Base-by-base conservation (phyloP, 352 stramenopile species). In the Phytopythium delawarense region DNA sequence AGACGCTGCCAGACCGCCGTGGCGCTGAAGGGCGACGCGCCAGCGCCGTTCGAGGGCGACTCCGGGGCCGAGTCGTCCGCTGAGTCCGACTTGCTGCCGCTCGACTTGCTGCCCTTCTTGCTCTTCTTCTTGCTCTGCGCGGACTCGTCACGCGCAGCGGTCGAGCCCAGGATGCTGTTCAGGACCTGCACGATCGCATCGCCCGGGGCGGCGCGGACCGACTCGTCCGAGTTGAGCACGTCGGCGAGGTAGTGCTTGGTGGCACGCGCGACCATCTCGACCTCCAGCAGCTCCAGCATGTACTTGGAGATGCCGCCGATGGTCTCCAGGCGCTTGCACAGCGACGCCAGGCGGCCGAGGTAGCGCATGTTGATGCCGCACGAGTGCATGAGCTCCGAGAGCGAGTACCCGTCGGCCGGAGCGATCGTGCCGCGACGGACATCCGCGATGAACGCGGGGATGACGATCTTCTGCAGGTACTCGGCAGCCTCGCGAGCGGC, bases 341-440 rank as follows among this genome's bases (percentile, higher is more conserved):
- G 78, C 58, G 82, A 84, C 23, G 95, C 96, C 15, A 99, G 61
- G 60, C 88, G 79, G 34, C 96, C 96, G 23, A 99, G 72, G 74
- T 99, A 99, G 54, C 96, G 88, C 84, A 98, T 98, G 70, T 99
- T 99, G 52, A 99, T 97, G 54, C 96, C 96, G 69, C 84, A 90
- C 63, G 89, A 89, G 73, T 99, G 96, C 74, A 99, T 89, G 40
- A 97, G 78, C 42, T 98, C 91, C 30, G 91, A 98, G 5, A 99
- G 81, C 39, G 84, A 84, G 46, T 88, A 85, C 7, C 96, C 96
- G 71, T 99, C 96, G 18, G 84, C 76, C 9, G 90, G 86, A 4
- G 78, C 81, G 32, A 97, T 90, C 21, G 86, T 70, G 23, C 88
- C 87, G 63, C 81, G 86, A 39, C 87, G 85, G n/a, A 97, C 77